Evolutionary conservation across 78 protist species (phyloP).

Genomic region (Dictyostelium brefeldianum): DNA sequence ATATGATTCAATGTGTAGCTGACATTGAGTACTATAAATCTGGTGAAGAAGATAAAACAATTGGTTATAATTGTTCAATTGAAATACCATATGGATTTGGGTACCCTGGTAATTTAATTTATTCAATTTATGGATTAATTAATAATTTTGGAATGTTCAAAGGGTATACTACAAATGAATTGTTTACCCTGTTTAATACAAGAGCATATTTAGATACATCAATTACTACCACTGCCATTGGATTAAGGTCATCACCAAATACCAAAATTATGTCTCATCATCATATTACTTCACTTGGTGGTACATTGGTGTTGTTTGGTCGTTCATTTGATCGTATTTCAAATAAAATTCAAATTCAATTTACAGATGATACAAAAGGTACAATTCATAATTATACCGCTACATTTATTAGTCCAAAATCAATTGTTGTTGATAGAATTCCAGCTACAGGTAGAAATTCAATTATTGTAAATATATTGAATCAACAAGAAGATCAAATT

Average conservation of each 20-base stretch:
- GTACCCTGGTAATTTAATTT: not conserved
- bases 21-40: too few relatives aligned
- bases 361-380: too few relatives aligned
- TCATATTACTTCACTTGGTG: too few relatives aligned
- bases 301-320: not conserved
- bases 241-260: not conserved
- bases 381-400: too few relatives aligned
- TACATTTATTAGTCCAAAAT: too few relatives aligned
- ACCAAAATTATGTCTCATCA: too few relatives aligned
- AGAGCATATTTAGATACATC: not conserved
- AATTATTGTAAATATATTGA: not conserved
- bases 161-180: not conserved
- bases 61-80: not conserved
- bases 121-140: not conserved
- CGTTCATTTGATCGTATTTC: not conserved
- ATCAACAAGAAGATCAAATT: not conserved
- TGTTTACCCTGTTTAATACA: not conserved
- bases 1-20: not conserved
- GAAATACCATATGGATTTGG: conserved; percentile 9
- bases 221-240: not conserved
- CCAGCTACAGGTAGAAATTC: not conserved
- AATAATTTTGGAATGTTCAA: not conserved
- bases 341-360: not conserved
- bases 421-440: too few relatives aligned
- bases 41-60: not conserved